Evolutionary conservation across 306 rosid genomes (phyloP).

Genomic region (Cicer chorassanicum): DNA sequence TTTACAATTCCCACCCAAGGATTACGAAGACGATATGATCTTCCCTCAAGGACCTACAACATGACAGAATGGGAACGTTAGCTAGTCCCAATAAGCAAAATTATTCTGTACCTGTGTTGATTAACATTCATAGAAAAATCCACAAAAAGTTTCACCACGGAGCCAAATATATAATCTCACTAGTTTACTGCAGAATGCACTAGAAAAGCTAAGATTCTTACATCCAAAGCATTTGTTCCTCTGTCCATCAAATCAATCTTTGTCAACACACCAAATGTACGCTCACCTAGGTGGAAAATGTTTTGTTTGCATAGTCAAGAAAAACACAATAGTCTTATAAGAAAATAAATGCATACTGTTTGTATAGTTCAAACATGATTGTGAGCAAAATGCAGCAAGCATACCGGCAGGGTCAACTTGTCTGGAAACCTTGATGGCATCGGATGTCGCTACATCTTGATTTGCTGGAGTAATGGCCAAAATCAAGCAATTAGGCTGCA

Average conservation of each 20-base stretch:
- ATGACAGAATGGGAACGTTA: constrained; percentile 32
- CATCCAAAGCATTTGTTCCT: constrained; percentile 89
- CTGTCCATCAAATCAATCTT: constrained; percentile 97
- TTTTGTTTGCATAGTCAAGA: constrained; percentile 31
- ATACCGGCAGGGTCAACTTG: constrained; percentile 89
- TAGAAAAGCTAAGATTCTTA: constrained; percentile 51
- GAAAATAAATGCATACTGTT: constrained; percentile 22
- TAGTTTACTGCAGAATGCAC: constrained; percentile 32
- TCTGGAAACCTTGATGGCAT: constrained; percentile 80
- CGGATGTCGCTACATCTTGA: constrained; percentile 94
- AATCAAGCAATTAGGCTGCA: constrained; percentile 89
- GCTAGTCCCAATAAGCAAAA: not conserved
- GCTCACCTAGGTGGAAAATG: constrained; percentile 60
- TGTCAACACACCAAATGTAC: constrained; percentile 91
- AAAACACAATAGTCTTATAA: constrained; percentile 18
- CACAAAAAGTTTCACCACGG: not conserved
- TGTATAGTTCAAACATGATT: constrained; percentile 28
- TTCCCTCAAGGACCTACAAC: constrained; percentile 90
- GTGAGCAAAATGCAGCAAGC: constrained; percentile 30
- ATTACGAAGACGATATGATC: constrained; percentile 76
- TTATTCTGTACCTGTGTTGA: not conserved
- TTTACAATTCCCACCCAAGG: constrained; percentile 99
- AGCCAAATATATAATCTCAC: constrained; percentile 39
- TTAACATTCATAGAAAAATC: constrained; percentile 20
- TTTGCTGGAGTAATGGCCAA: constrained; percentile 94